phyloP scores from a whole-genome alignment of 768 basidiomycete genomes.

The Hericium rajendrae region DNA sequence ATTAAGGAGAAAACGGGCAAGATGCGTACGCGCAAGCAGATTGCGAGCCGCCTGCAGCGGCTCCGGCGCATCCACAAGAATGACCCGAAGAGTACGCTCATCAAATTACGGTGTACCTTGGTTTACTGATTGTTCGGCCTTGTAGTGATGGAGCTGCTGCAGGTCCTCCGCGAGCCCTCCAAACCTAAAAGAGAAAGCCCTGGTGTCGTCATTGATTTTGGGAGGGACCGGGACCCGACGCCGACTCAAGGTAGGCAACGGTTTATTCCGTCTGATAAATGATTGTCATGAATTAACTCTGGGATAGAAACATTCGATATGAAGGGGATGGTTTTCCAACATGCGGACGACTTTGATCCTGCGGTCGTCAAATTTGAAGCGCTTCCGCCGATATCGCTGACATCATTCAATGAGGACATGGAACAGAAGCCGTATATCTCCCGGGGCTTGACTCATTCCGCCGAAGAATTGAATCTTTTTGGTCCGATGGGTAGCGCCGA shows the following conservation, averaged over 20 bases:
- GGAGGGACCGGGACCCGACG: background rate
- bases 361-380: too few relatives aligned
- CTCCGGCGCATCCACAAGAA: constrained; percentile 26
- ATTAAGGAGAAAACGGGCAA: constrained; percentile 29
- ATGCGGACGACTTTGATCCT: too few relatives aligned
- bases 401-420: too few relatives aligned
- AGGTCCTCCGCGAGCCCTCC: background rate
- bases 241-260: background rate
- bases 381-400: too few relatives aligned
- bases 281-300: background rate
- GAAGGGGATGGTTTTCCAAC: too few relatives aligned
- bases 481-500: too few relatives aligned
- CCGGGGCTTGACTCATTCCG: too few relatives aligned
- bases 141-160: background rate
- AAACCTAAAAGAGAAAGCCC: background rate
- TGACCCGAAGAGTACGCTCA: constrained; percentile 21
- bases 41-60: constrained; percentile 30
- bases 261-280: background rate
- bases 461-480: too few relatives aligned
- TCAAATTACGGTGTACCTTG: background rate
- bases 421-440: too few relatives aligned
- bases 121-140: background rate
- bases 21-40: constrained; percentile 29
- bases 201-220: background rate
- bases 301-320: background rate